Evolutionary conservation across 768 basidiomycete genomes (phyloP).

Genomic region (Serendipita sp.): DNA sequence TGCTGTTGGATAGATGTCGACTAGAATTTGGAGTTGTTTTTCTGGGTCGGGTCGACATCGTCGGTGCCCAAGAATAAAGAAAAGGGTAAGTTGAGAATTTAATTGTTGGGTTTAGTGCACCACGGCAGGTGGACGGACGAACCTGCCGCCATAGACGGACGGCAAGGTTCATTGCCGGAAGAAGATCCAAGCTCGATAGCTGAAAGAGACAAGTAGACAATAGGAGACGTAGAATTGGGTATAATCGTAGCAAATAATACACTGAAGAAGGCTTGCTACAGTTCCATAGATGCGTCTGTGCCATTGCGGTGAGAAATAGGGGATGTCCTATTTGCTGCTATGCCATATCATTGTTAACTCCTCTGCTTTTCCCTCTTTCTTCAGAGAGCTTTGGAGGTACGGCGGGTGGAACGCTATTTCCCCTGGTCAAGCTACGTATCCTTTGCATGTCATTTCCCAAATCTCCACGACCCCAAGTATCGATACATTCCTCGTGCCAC

Average conservation of each 20-base stretch:
- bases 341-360: neutral
- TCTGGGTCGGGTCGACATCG: neutral
- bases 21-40: neutral
- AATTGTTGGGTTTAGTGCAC: neutral
- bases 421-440: neutral
- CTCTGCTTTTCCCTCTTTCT: neutral
- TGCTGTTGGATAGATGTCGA: neutral
- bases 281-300: neutral
- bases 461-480: neutral
- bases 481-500: neutral
- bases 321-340: neutral
- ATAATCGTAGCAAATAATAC: neutral
- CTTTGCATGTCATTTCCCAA: neutral
- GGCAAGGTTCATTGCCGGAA: slow-evolving; percentile 3
- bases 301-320: neutral
- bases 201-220: neutral
- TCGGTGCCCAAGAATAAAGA: neutral
- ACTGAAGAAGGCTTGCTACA: neutral
- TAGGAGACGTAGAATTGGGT: neutral
- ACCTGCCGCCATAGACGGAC: neutral
- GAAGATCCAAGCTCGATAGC: no score
- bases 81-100: neutral
- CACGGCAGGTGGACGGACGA: neutral
- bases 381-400: neutral
- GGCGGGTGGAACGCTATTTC: neutral